phyloP scores from a whole-genome alignment of 1,284 basidiomycete genomes.

The Moniliophthora roreri region DNA sequence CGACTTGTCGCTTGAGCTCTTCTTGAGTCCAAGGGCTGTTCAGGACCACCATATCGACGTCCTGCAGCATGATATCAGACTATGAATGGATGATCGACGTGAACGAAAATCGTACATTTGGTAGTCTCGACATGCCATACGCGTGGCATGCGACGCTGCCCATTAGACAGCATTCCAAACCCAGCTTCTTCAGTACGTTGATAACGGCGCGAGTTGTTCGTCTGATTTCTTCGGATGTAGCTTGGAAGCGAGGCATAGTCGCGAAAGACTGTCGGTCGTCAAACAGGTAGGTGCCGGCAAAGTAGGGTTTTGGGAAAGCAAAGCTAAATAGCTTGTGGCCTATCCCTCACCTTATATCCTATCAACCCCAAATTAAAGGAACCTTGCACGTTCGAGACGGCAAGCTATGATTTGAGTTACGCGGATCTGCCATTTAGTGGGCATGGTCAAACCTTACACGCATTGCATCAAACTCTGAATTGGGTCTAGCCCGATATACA shows the following conservation, averaged over 20 bases:
- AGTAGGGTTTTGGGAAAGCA: not conserved
- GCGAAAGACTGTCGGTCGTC: not conserved
- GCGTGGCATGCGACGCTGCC: constrained; percentile 27
- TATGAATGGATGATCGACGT: not conserved
- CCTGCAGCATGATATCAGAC: constrained; percentile 29
- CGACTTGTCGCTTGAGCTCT: constrained; percentile 41
- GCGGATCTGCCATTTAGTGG: no score
- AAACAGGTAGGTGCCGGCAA: not conserved
- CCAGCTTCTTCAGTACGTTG: not conserved
- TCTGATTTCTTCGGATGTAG: not conserved
- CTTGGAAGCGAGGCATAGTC: no score
- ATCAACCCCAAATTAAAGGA: no score
- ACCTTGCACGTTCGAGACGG: no score
- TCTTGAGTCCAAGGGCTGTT: constrained; percentile 32
- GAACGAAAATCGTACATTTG: constrained; percentile 19
- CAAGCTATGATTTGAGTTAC: no score
- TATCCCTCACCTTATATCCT: no score
- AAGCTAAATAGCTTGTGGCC: no score
- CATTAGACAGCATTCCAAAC: constrained; percentile 21
- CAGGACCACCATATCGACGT: constrained; percentile 51
- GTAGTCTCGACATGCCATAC: constrained; percentile 23
- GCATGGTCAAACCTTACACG: not conserved
- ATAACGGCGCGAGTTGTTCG: not conserved
- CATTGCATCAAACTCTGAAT: not conserved
- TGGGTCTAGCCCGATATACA: not conserved